Base-by-base conservation (phyloP, 306 rosid genomes). In the Ormosia semicastrata region DNA sequence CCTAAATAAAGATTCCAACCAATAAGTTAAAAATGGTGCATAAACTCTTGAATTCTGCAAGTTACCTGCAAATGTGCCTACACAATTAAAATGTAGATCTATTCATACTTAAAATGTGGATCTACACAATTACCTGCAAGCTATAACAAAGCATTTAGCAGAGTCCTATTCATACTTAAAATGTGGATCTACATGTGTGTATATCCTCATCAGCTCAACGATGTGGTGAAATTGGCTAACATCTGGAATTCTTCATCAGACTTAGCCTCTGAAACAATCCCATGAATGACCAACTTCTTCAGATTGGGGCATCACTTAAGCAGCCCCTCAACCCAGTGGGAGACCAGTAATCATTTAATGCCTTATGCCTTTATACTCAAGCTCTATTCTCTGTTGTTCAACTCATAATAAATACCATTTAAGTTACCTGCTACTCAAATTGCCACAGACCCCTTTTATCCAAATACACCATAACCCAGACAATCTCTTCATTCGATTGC, bases 141-240 rank as follows among this genome's bases (percentile, higher is more conserved):
- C 72, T 71, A 60, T 14, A 73, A 78, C 78, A 50, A 82, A 50
- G 66, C 62, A 77, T 74, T 56, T 40, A 44, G 73, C 80, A 77
- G 70, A 83, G 72, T 77, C 56, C 76, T 85, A 85, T 73, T 79
- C 83, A 82, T 75, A 88, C 70, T 82, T 81, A 59, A 88, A 88
- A 72, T 82, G 87, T 81, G 88, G 85, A 67, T 82, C 85, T 47
- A 88, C 87, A 60, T 82, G 30, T 49, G 57, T 36, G 65, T 79
- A 88, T 79, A 72, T 87, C 82, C 88, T 87, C 90, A 87, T 87
- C 64, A 87, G 80, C 83, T 85, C 83, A 82, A 87, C 63, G 85
- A 75, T 33, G 87, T 66, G 7, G 85, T 85, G 74, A 88, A 85
- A 75, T 59, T 85, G 66, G 88, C 87, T 24, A 85, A 71, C 54